Evolutionary conservation across 148 eudicot species (phyloP).

Genomic region (Beta vulgaris): DNA sequence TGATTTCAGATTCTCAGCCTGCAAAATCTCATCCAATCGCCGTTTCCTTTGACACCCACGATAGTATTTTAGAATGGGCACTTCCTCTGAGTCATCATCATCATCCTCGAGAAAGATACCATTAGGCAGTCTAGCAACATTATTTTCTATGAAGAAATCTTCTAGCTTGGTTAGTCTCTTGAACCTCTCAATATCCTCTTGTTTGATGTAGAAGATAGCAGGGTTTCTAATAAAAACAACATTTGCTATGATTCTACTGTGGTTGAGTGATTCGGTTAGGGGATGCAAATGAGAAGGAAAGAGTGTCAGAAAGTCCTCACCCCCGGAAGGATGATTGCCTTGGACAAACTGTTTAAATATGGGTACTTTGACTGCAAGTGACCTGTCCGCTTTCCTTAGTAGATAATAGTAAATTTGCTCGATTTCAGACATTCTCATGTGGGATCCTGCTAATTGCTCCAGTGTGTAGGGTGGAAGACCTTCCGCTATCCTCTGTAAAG

Average conservation of each 20-base stretch:
- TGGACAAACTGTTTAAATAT: constrained; percentile 47
- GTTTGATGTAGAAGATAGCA: constrained; percentile 36
- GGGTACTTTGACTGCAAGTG: constrained; percentile 48
- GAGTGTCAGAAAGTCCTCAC: constrained; percentile 51
- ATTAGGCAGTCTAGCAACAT: constrained; percentile 27
- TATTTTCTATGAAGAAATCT: constrained; percentile 41
- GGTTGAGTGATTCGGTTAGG: constrained; percentile 30
- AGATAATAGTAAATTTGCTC: constrained; percentile 65
- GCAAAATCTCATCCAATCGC: constrained; percentile 20
- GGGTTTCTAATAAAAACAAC: constrained; percentile 57
- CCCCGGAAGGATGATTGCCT: constrained; percentile 47
- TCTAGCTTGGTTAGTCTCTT: constrained; percentile 55
- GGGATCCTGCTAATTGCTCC: constrained; percentile 54
- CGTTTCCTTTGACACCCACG: constrained; percentile 25
- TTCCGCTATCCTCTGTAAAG: constrained; percentile 57
- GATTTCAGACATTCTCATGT: constrained; percentile 48
- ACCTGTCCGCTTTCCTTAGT: constrained; percentile 59
- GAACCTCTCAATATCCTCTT: constrained; percentile 54
- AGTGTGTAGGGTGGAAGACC: constrained; percentile 51
- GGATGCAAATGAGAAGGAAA: constrained; percentile 70
- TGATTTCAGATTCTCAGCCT: constrained; percentile 5
- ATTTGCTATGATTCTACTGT: constrained; percentile 37
- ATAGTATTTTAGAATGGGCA: constrained; percentile 23
- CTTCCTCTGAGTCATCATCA: constrained; percentile 26
- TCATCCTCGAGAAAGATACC: constrained; percentile 16